Evolutionary conservation across 192 early-diverging fungal genomes (phyloP).

Genomic region (Dispira simplex): DNA sequence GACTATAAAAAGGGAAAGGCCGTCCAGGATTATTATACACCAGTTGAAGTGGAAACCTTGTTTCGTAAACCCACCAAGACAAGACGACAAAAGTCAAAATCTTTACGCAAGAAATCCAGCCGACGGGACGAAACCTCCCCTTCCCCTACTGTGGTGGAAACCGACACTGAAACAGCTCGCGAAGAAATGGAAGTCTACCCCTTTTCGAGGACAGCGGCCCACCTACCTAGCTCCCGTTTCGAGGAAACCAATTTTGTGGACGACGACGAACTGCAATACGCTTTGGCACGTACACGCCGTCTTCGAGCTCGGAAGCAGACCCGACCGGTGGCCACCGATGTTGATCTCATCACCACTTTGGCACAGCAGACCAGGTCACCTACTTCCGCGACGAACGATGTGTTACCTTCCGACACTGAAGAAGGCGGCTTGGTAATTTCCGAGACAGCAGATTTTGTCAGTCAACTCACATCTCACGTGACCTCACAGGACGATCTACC

Average conservation of each 20-base stretch:
- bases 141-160: no score
- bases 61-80: slow-evolving; percentile 71
- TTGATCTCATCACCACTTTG: no score
- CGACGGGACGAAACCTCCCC: no score
- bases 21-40: slow-evolving; percentile 89
- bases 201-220: slow-evolving; percentile 13
- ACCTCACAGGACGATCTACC: slow-evolving; percentile 9
- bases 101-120: slow-evolving; percentile 1
- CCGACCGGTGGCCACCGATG: slow-evolving; percentile 13
- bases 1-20: no score
- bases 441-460: slow-evolving; percentile 81
- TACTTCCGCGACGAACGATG: slow-evolving; percentile 21
- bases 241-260: slow-evolving; percentile 75
- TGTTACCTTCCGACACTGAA: slow-evolving; percentile 14
- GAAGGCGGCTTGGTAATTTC: slow-evolving; percentile 54
- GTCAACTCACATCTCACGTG: slow-evolving; percentile 24
- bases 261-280: slow-evolving; percentile 84
- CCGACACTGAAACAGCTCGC: slow-evolving; percentile 9
- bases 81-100: slow-evolving; percentile 26
- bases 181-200: slow-evolving; percentile 18
- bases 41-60: slow-evolving; percentile 55
- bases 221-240: slow-evolving; percentile 3
- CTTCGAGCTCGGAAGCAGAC: slow-evolving; percentile 37
- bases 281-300: slow-evolving; percentile 59
- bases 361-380: slow-evolving; percentile 12